Evolutionary conservation across 2,329 filamentous ascomycete species (phyloP), one percentile per base, ranked within the genome.

Genomic region (Colletotrichum sp.): DNA sequence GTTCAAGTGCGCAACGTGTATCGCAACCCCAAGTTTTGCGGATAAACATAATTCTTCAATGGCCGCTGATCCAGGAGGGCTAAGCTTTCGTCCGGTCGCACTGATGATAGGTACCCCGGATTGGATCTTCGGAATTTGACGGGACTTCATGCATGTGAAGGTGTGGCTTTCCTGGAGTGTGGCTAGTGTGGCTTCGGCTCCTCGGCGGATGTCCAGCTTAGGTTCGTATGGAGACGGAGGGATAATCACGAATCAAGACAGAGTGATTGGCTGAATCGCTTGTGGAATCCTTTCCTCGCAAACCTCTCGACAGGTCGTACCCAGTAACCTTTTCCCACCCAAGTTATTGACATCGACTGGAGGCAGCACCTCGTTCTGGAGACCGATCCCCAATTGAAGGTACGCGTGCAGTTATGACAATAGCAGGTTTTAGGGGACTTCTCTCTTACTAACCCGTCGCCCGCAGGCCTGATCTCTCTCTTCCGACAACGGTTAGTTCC

Each of bases 281-380:
- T 32, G 36, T 52, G 32, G 28, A 59, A 36, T 16, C 65, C 49
- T 59, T 44, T 68, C 65, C 21, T 63, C n/a, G 30, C 59, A 21
- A 63, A 63, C 59, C n/a, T 30, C 59, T 63, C 59, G 59, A 52
- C 63, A 57, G 67, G 52, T 49, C 32, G 16, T 69, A 34, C 65
- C 67, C 18, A 62, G 72, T 67, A 65, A 66, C 64, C 57, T 71
- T 72, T 62, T 59, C 69, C 66, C 64, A 55, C 62, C 32, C 24
- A 52, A 52, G 72, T 67, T 55, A 30, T 72, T 72, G 69, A 36
- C 72, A 75, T 75, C 72, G 57, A 71, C 30, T 62, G 28, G 36
- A 75, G 72, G 70, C n/a, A 67, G 69, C 69, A 72, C 69, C 59
- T 75, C 69, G 69, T 69, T 72, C 60, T 73, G 73, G 73, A 76